These are phyloP conservation scores for Ceratobasidium sp. DNA, from an alignment of 1,284 basidiomycete species.

Conservation along the genomic window DNA sequence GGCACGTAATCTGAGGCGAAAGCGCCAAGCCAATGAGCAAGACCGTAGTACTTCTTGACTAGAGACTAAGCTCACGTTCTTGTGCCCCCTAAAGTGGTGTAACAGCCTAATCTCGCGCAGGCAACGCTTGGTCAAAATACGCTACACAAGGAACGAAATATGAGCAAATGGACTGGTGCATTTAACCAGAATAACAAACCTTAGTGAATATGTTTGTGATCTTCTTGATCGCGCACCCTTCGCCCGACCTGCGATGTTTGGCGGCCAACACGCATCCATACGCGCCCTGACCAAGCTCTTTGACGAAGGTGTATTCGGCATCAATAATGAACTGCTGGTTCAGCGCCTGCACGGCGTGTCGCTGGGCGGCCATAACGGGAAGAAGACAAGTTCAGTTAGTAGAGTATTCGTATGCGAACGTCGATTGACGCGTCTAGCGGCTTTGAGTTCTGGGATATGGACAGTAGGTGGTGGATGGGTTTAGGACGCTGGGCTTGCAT, in stretches of 20 bases:
- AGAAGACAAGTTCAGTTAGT: not conserved
- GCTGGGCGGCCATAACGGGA: slow-evolving; percentile 60
- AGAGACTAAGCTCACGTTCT: slow-evolving; percentile 79
- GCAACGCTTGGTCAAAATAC: slow-evolving; percentile 95
- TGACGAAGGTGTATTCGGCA: slow-evolving; percentile 92
- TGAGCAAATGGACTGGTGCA: slow-evolving; percentile 42
- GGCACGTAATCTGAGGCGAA: slow-evolving; percentile 79
- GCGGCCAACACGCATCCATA: slow-evolving; percentile 94
- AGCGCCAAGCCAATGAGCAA: slow-evolving; percentile 48
- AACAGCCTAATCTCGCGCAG: slow-evolving; percentile 92
- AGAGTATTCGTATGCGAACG: not conserved
- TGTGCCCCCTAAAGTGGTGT: slow-evolving; percentile 97
- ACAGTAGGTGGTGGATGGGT: slow-evolving; percentile 20
- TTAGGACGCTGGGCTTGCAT: slow-evolving; percentile 38
- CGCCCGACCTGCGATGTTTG: slow-evolving; percentile 84
- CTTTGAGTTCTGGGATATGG: not conserved
- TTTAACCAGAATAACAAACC: slow-evolving; percentile 61
- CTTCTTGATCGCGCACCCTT: slow-evolving; percentile 96
- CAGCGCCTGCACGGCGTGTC: slow-evolving; percentile 82
- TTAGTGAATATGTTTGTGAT: slow-evolving; percentile 98
- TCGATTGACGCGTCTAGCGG: not conserved
- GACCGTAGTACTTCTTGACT: not conserved
- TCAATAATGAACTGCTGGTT: slow-evolving; percentile 91
- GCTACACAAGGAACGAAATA: slow-evolving; percentile 63
- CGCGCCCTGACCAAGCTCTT: slow-evolving; percentile 94